phyloP scores from a whole-genome alignment of 2,329 filamentous ascomycete species.

The Fusarium floridanum region DNA sequence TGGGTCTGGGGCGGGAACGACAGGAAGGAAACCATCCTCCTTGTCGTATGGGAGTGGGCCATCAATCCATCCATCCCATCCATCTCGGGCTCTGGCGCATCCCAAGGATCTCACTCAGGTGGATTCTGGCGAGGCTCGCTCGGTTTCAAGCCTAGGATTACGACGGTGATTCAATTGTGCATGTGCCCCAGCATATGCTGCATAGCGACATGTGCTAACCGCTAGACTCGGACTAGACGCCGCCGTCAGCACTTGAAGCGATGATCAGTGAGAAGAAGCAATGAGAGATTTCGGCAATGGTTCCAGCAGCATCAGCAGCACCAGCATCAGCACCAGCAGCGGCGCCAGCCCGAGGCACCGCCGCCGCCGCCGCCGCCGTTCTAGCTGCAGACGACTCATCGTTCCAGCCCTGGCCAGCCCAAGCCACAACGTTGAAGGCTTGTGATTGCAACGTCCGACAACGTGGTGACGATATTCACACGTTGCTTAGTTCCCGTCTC shows the following conservation, averaged over 20 bases:
- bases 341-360: background rate
- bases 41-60: constrained; percentile 25
- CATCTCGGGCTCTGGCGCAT: background rate
- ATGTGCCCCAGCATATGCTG: constrained; percentile 14
- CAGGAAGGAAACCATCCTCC: constrained; percentile 28
- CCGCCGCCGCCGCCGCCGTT: background rate
- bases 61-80: background rate
- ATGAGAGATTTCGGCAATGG: constrained; percentile 22
- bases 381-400: background rate
- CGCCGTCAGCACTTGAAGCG: constrained; percentile 34
- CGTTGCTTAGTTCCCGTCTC: background rate
- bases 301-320: constrained; percentile 17
- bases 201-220: constrained; percentile 25
- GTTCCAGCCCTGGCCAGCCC: constrained; percentile 3
- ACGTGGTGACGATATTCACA: background rate
- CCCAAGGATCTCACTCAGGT: background rate
- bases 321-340: background rate
- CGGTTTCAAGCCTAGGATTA: constrained; percentile 15
- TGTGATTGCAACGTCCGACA: background rate
- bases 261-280: constrained; percentile 32
- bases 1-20: constrained; percentile 21
- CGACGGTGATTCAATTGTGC: constrained; percentile 14
- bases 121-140: constrained; percentile 2
- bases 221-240: constrained; percentile 30
- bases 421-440: constrained; percentile 20